Conservation (phyloP, 2,329 filamentous ascomycete genomes). For the Colletotrichum coccodes region DNA sequence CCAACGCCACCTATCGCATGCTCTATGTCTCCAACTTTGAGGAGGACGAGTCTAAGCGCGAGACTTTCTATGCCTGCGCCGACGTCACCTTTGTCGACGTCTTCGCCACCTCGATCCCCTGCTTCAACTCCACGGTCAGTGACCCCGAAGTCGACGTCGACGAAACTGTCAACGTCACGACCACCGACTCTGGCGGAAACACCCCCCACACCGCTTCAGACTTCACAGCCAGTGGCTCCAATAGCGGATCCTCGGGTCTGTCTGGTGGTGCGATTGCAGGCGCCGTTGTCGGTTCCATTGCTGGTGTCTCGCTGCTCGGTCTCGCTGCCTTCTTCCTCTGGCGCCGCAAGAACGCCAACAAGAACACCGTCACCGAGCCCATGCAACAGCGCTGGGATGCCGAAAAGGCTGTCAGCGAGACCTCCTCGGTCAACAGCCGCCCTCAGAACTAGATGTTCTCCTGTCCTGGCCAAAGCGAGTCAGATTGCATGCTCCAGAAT, state of each 20-base stretch:
- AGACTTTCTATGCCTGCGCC: constrained; percentile 61
- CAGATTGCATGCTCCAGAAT: background rate
- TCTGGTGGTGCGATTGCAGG: constrained; percentile 79
- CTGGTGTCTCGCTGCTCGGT: constrained; percentile 69
- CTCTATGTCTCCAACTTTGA: constrained; percentile 56
- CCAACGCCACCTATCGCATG: constrained; percentile 60
- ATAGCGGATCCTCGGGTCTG: constrained; percentile 48
- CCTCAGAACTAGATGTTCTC: background rate
- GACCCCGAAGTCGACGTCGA: constrained; percentile 38
- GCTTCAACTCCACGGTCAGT: constrained; percentile 55
- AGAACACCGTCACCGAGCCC: constrained; percentile 18
- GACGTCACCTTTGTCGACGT: constrained; percentile 56
- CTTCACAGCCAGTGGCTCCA: constrained; percentile 37
- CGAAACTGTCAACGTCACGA: constrained; percentile 32
- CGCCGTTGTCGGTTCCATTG: constrained; percentile 76
- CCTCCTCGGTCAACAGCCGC: constrained; percentile 20
- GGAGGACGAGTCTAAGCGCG: constrained; percentile 48
- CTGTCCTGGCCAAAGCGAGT: background rate
- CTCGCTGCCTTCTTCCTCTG: constrained; percentile 68
- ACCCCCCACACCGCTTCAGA: constrained; percentile 36
- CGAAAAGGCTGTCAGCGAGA: constrained; percentile 33
- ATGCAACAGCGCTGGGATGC: constrained; percentile 35
- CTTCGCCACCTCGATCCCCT: constrained; percentile 48
- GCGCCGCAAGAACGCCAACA: constrained; percentile 42
- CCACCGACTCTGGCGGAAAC: constrained; percentile 24